Conservation (phyloP, 176 grass and related monocot species). For the Thalia dealbata region DNA sequence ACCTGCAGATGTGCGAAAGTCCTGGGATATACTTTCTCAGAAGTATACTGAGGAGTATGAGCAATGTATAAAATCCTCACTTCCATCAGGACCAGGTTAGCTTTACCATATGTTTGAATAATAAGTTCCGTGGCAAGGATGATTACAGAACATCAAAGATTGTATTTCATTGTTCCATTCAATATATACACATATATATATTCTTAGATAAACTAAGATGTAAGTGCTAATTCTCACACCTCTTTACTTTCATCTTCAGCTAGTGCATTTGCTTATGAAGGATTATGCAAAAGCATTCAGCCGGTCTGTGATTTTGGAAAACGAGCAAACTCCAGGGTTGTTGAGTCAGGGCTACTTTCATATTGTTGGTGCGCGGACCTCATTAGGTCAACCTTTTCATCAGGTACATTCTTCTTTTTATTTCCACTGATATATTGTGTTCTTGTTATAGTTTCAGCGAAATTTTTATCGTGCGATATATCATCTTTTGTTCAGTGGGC, state of each 20-base stretch:
- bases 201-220: too few species aligned
- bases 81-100: slow-evolving; percentile 64
- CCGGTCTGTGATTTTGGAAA: slow-evolving; percentile 82
- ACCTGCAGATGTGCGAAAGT: slow-evolving; percentile 56
- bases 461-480: background rate
- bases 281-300: slow-evolving; percentile 53
- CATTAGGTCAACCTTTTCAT: slow-evolving; percentile 77
- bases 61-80: slow-evolving; percentile 67
- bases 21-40: slow-evolving; percentile 69
- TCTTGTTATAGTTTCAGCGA: background rate
- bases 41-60: slow-evolving; percentile 85
- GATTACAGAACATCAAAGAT: background rate
- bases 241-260: slow-evolving; percentile 28
- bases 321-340: slow-evolving; percentile 72
- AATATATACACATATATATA: too few species aligned
- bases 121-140: background rate
- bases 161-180: background rate
- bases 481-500: slow-evolving; percentile 48
- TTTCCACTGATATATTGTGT: background rate
- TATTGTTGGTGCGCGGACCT: slow-evolving; percentile 98
- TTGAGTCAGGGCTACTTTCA: slow-evolving; percentile 84
- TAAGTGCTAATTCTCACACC: background rate
- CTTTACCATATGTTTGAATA: background rate
- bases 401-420: slow-evolving; percentile 47
- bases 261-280: slow-evolving; percentile 56